Conservation (phyloP, 2,329 filamentous ascomycete genomes). For the Aspergillus tubingensis region DNA sequence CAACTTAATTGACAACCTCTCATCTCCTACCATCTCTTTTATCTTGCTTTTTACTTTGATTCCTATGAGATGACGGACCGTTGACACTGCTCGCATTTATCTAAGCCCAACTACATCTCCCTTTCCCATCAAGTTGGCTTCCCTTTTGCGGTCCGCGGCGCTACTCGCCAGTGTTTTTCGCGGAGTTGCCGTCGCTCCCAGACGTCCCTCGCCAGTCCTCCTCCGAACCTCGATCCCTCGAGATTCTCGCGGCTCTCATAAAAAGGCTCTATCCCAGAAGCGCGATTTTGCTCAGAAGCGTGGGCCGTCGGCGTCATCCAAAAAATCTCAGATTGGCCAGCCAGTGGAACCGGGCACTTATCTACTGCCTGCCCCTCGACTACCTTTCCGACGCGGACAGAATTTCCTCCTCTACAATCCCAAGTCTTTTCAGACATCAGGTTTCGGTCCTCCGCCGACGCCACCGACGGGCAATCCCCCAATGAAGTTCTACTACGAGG, state of each 20-base stretch:
- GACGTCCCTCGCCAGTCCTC: constrained; percentile 9
- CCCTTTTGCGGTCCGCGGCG: constrained; percentile 31
- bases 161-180: constrained; percentile 31
- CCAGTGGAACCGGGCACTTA: constrained; percentile 11
- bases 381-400: neutral
- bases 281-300: neutral
- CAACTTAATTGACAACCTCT: neutral
- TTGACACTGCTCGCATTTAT: neutral
- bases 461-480: constrained; percentile 19
- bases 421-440: constrained; percentile 15
- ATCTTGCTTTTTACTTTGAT: neutral
- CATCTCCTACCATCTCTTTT: neutral
- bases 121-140: constrained; percentile 40
- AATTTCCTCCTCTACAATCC: constrained; percentile 31
- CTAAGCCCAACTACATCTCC: neutral
- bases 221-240: neutral
- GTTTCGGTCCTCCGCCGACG: constrained; percentile 11
- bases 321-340: neutral
- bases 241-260: neutral
- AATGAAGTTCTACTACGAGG: constrained; percentile 75
- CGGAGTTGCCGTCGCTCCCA: constrained; percentile 18
- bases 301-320: neutral
- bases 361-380: constrained; percentile 19
- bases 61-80: neutral
- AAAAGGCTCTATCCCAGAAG: neutral